Base-by-base conservation (phyloP, 345 rosid species). In the Sisymbrium irio region DNA sequence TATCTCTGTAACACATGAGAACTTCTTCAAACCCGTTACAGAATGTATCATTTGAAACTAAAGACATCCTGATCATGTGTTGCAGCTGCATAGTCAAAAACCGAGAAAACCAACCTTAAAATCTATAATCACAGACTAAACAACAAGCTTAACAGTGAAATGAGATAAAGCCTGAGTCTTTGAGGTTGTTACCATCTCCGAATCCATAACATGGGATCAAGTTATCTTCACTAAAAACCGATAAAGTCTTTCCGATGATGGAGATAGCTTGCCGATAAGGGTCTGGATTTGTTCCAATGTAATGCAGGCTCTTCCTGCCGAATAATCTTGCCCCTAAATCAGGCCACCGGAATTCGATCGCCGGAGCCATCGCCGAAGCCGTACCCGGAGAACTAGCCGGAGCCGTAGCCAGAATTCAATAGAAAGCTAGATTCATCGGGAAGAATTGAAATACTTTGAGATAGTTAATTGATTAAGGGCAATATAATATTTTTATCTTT, bases 11-110 rank as follows among this genome's bases (percentile, higher is more conserved):
- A 45, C 83, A 87, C 58, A 76, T 40, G 28, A 96, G 87, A 32
- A 90, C 97, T 72, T 92, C 97, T 79, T 96, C 98, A 47, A 96
- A 96, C 35, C 99, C 99, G 15, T 82, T 70, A 65, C 97, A 96
- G 78, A 60, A 73, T 51, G 79, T 72, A 71, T 89, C 96, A 33
- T 86, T 78, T 77, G 86, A 96, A 96, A 79, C 89, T 82, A 76
- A 96, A 90, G 18, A 96, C 94, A 44, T 96, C 98, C 76, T 90
- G 96, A 75, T 92, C 98, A 74, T 92, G 98, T 0, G 99, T 92
- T 39, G 95, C 82, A 33, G 96, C 99, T 95, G 83, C 75, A 72
- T 53, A 45, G 22, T 32, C 4, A 37, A 69, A n/a, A 17, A 30
- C 25, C 9, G 35, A 33, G 68, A 28, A 67, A 54, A 65, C 55